Percentiles rank a stretch among this genome's conserved stretches.
These are phyloP conservation scores for Teratosphaeria nubilosa DNA, from an alignment of 2,329 filamentous ascomycete species.

Conservation along the genomic window DNA sequence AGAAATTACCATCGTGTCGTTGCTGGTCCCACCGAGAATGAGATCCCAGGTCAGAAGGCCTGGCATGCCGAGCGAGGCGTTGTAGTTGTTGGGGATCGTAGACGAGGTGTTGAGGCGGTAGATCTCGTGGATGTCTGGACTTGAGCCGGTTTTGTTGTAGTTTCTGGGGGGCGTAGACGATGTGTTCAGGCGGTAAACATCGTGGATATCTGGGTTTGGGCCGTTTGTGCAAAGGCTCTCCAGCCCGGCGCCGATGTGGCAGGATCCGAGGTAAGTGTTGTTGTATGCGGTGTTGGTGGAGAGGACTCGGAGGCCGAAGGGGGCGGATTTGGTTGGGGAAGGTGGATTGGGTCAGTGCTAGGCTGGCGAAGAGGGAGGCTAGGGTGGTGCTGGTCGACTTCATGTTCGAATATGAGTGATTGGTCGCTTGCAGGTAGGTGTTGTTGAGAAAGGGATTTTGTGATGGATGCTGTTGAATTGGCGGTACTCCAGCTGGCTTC, in stretches of 20 bases:
- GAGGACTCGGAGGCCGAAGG: background rate
- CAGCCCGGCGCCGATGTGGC: background rate
- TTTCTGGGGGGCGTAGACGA: background rate
- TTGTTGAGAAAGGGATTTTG: background rate
- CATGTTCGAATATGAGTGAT: background rate
- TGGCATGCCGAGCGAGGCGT: background rate
- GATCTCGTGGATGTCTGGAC: background rate
- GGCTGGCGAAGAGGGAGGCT: background rate
- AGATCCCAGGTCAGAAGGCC: background rate
- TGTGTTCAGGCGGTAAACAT: background rate
- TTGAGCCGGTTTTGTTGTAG: background rate
- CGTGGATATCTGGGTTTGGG: background rate
- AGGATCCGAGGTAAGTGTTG: background rate
- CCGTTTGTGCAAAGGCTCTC: background rate
- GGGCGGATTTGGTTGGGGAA: background rate
- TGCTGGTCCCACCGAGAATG: background rate
- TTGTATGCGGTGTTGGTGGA: background rate
- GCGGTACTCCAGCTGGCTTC: too few species aligned
- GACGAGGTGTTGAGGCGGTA: background rate
- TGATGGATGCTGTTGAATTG: background rate
- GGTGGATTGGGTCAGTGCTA: background rate
- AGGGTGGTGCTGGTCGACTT: background rate
- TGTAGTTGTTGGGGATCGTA: background rate
- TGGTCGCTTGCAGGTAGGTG: background rate
- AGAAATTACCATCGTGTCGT: background rate